Percentiles rank a stretch among this genome's conserved stretches.
These are phyloP conservation scores for Chaetomiaceae sp. DNA, from an alignment of 2,329 filamentous ascomycete genomes.

Conservation along the genomic window DNA sequence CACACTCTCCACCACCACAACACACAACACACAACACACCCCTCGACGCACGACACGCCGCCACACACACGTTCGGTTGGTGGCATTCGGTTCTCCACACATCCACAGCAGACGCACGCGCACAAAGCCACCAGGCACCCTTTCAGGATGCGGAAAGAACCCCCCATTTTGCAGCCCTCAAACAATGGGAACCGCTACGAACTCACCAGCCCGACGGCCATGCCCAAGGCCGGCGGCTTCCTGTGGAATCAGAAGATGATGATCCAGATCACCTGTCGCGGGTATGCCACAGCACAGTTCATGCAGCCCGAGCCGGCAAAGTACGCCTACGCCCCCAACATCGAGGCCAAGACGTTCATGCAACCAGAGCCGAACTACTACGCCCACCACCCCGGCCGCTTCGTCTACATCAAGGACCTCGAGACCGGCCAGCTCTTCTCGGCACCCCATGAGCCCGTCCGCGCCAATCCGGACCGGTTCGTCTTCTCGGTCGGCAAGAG, in stretches of 20 bases:
- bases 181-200: slow-evolving; percentile 50
- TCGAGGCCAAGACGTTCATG: slow-evolving; percentile 57
- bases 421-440: slow-evolving; percentile 48
- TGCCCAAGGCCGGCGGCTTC: slow-evolving; percentile 53
- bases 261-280: slow-evolving; percentile 55
- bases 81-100: no score
- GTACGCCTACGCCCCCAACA: slow-evolving; percentile 54
- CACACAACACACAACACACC: no score
- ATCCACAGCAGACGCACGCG: not conserved
- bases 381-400: slow-evolving; percentile 53
- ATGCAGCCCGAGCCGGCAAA: slow-evolving; percentile 59
- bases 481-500: slow-evolving; percentile 52
- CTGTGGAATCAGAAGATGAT: slow-evolving; percentile 59
- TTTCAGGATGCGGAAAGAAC: slow-evolving; percentile 24
- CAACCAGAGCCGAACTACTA: slow-evolving; percentile 58
- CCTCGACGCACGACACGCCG: no score
- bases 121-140: not conserved
- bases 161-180: slow-evolving; percentile 37
- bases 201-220: slow-evolving; percentile 48
- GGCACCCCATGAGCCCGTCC: slow-evolving; percentile 51
- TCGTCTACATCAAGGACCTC: slow-evolving; percentile 56
- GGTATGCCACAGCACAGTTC: slow-evolving; percentile 54
- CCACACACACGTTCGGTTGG: no score
- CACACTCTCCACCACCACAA: no score
- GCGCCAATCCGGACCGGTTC: slow-evolving; percentile 43